Base-by-base conservation (phyloP, 495 filamentous ascomycete species). In the Penicillium samsonianum region DNA sequence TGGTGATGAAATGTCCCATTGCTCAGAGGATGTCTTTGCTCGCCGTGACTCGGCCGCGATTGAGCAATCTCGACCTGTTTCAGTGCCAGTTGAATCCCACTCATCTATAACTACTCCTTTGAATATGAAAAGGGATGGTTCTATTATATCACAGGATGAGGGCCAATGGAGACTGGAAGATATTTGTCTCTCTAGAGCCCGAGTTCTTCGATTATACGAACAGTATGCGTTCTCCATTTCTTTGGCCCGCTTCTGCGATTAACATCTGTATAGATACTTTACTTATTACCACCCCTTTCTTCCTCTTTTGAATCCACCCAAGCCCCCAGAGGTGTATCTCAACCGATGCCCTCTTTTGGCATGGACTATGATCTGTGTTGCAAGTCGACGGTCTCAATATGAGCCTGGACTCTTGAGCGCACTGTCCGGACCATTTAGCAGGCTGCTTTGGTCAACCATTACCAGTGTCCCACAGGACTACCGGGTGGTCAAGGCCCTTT, bases 401-500 rank as follows among this genome's bases (percentile, higher is more conserved):
- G 89, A 93, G 46, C 82, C 87, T 0, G 76, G 77, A n/a, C 80
- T 93, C 20, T 74, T 96, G 26, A 83, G 80, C 14, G 81, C 84
- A 38, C 77, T 97, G 1, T 84, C 89, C 4, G 82, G 78, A 1
- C 91, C 90, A 9, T 76, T 95, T 55, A 90, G 86, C 31, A 78
- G 86, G 44, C 74, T 94, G 35, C 75, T 96, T 16, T 96, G 91
- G 91, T 81, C 83, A 11, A 91, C 90, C 0, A 83, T 96, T 23
- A 87, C 87, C 7, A 85, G 87, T 49, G 87, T 92, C 6, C 91
- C 91, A 8, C 90, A 91, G 51, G 92, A 84, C 61, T 92, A 96
- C 65, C 87, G 87, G 60, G 87, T 95, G 20, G 90, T 96, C 61
- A 95, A 96, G 73, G 91, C 91, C 2, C 78, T 97, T 41, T 95